phyloP scores from a whole-genome alignment of 768 basidiomycete genomes.

The Termitomyces sp. region DNA sequence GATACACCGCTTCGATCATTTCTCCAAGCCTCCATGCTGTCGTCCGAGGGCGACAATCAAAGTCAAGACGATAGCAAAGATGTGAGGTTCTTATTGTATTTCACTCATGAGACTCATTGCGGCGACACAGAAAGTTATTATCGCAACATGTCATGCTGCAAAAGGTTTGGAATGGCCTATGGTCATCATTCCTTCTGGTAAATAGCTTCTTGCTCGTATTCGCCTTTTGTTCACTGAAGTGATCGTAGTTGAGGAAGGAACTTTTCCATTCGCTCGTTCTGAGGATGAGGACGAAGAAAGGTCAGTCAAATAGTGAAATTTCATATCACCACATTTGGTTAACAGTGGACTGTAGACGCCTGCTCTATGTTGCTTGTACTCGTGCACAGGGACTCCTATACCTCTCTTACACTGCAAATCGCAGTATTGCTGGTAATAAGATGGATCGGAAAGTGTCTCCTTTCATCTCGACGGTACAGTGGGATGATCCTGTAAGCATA shows the following conservation, averaged over 20 bases:
- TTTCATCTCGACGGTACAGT: constrained; percentile 46
- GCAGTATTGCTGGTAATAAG: constrained; percentile 22
- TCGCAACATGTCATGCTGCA: constrained; percentile 57
- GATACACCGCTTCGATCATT: constrained; percentile 66
- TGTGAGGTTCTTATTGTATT: constrained; percentile 1
- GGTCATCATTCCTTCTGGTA: constrained; percentile 73
- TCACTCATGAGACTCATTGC: not conserved
- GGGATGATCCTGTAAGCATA: constrained; percentile 36
- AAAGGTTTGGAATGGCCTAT: constrained; percentile 94
- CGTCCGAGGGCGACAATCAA: constrained; percentile 69
- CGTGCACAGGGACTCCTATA: constrained; percentile 61
- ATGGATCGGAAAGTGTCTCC: constrained; percentile 48
- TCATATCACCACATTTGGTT: not conserved
- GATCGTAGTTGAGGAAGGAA: constrained; percentile 61
- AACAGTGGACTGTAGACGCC: constrained; percentile 41
- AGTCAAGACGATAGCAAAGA: constrained; percentile 36
- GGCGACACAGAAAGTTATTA: constrained; percentile 13
- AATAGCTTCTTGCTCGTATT: not conserved
- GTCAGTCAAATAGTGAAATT: constrained; percentile 28
- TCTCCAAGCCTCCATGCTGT: constrained; percentile 77
- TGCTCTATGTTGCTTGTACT: constrained; percentile 88
- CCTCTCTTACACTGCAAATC: not conserved
- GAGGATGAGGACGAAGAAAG: constrained; percentile 81
- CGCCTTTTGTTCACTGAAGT: constrained; percentile 1
- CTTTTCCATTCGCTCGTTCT: constrained; percentile 69